Evolutionary conservation across 371 early-diverging fungal species (phyloP).

Genomic region (Mycotypha africana): DNA sequence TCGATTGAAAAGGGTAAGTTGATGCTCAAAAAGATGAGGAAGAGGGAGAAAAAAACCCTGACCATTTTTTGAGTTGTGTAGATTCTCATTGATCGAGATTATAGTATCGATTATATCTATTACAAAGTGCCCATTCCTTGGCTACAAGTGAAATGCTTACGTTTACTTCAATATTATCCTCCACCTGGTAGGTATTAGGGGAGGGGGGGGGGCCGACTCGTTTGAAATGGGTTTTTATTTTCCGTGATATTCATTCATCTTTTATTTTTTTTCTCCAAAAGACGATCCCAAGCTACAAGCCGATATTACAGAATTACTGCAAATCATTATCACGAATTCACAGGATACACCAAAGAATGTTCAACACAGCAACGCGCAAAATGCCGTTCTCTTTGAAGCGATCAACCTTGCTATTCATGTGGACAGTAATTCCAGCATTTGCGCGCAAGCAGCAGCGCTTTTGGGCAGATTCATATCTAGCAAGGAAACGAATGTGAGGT

Average conservation of each 20-base stretch:
- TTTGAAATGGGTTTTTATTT: no score
- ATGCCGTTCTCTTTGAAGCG: conserved; percentile 94
- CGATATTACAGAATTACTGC: conserved; percentile 64
- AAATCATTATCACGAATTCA: conserved; percentile 77
- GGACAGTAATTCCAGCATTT: conserved; percentile 82
- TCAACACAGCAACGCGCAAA: conserved; percentile 96
- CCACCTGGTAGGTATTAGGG: conserved; percentile 81
- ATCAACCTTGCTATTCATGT: conserved; percentile 92
- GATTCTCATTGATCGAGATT: conserved; percentile 86
- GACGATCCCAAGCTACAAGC: conserved; percentile 57
- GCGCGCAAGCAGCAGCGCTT: conserved; percentile 75
- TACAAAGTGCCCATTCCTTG: conserved; percentile 97
- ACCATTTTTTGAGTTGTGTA: conserved; percentile 17
- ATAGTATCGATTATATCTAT: conserved; percentile 84
- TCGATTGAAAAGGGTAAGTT: conserved; percentile 70
- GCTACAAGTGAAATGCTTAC: conserved; percentile 93
- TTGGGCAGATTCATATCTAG: conserved; percentile 86
- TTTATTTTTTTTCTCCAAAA: conserved; percentile 3
- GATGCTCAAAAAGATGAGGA: not conserved
- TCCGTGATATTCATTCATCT: no score
- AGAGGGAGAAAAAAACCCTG: not conserved
- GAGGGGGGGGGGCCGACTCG: no score
- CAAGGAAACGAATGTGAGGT: conserved; percentile 94
- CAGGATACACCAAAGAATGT: conserved; percentile 90
- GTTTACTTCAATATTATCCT: conserved; percentile 92